Base-by-base conservation (phyloP, 345 rosid genomes). In the Crucihimalaya himalaica region DNA sequence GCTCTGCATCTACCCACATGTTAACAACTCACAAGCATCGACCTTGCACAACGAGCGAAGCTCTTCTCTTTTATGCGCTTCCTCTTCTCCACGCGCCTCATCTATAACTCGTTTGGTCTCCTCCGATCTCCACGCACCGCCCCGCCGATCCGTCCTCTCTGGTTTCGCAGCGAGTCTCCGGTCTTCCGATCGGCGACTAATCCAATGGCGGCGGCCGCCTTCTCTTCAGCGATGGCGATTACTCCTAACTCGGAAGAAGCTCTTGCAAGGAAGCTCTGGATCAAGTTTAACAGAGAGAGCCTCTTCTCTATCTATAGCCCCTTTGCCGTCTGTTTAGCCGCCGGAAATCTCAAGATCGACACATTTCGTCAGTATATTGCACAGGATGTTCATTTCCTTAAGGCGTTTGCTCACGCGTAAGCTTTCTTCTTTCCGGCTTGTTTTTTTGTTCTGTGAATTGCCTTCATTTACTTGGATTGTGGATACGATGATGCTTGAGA, bases 401-500 rank as follows among this genome's bases (percentile, higher is more conserved):
- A 89, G 72, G 88, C 99, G 62, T 92, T 88, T 63, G 86, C 89
- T 47, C 89, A 84, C 23, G 99, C 98, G 99, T 92, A 75, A 86
- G 98, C 84, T 3, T 58, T 54, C 37, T 21, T 64, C 39, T 42
- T 56, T n/a, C n/a, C n/a, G n/a, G n/a, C n/a, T n/a, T n/a, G n/a
- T n/a, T n/a, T n/a, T n/a, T n/a, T n/a, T n/a, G n/a, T n/a, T n/a
- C n/a, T n/a, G 2, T 51, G 12, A 27, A 21, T 23, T 32, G 32
- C 3, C 5, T 45, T 20, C 21, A 2, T 32, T 20, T 59, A 25
- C 48, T 5, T 13, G 16, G 72, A 55, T 18, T 43, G 14, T 1
- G 53, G 43, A 68, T 47, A 42, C 4, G 8, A 13, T 23, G 68
- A 57, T 46, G 34, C 25, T 43, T 16, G 5, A 71, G 50, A 13